phyloP scores from a whole-genome alignment of 108 stramenopile genomes.

The Nitzschia palea region DNA sequence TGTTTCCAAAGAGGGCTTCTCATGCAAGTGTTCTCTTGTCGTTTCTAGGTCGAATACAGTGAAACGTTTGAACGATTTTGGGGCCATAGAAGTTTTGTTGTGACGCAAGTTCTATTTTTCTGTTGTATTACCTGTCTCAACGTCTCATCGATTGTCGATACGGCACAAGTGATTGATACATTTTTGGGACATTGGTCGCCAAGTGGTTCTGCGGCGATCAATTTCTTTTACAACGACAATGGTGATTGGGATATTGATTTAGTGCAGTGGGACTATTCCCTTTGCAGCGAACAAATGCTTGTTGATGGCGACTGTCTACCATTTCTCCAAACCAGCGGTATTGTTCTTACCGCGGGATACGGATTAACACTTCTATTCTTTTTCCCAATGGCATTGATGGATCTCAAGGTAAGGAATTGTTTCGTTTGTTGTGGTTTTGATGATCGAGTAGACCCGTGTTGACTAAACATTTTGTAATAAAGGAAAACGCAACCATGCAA shows the following conservation, averaged over 20 bases:
- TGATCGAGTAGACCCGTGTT: neutral
- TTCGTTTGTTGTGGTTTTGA: neutral
- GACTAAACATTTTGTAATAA: neutral
- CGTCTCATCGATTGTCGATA: slow-evolving; percentile 61
- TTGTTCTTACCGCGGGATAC: slow-evolving; percentile 55
- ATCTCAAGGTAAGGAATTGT: slow-evolving; percentile 33
- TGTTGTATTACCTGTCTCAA: slow-evolving; percentile 52
- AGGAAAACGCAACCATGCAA: slow-evolving; percentile 59
- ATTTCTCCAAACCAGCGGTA: slow-evolving; percentile 31
- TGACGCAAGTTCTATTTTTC: slow-evolving; percentile 57
- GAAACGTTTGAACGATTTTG: slow-evolving; percentile 59
- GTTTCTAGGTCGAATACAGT: slow-evolving; percentile 44
- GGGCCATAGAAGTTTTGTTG: slow-evolving; percentile 44
- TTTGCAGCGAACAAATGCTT: slow-evolving; percentile 32
- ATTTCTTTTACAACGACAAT: slow-evolving; percentile 17
- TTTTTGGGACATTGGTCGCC: slow-evolving; percentile 47
- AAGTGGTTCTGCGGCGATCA: slow-evolving; percentile 23
- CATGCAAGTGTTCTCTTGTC: neutral
- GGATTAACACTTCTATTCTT: slow-evolving; percentile 39
- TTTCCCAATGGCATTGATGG: slow-evolving; percentile 61
- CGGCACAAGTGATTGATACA: slow-evolving; percentile 63
- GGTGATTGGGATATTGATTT: slow-evolving; percentile 10
- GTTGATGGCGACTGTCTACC: slow-evolving; percentile 51
- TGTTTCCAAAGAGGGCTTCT: neutral
- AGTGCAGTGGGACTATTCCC: slow-evolving; percentile 32